phyloP scores from a whole-genome alignment of 768 basidiomycete species.

The Leucocoprinus leucothites region DNA sequence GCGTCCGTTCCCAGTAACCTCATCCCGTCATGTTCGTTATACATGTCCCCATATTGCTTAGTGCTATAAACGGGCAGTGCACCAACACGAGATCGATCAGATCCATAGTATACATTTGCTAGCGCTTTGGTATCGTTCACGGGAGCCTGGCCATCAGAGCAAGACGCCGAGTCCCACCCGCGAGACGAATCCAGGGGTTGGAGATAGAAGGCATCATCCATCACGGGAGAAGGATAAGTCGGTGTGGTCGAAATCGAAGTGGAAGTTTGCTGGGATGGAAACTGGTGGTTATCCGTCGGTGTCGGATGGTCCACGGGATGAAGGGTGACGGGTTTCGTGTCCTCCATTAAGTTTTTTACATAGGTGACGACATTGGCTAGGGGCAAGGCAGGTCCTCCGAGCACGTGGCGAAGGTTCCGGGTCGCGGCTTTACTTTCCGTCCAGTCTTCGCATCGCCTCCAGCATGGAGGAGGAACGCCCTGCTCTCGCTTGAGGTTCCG shows the following conservation, averaged over 20 bases:
- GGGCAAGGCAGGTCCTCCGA: constrained; percentile 62
- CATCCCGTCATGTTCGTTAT: background rate
- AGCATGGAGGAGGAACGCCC: constrained; percentile 36
- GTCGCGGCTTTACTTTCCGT: constrained; percentile 72
- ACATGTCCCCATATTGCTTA: background rate
- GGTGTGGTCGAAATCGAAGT: background rate
- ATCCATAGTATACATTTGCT: background rate
- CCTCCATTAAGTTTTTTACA: constrained; percentile 17
- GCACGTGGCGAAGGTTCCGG: constrained; percentile 57
- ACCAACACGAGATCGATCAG: background rate
- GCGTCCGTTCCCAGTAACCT: background rate
- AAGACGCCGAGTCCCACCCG: too few species aligned
- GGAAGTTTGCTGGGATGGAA: background rate
- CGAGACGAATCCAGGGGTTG: background rate
- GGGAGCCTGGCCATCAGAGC: background rate
- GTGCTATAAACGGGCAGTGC: background rate
- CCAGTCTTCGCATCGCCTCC: constrained; percentile 74
- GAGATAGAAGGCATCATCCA: background rate
- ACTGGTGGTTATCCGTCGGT: background rate
- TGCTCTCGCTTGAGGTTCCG: constrained; percentile 24
- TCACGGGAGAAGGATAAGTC: background rate
- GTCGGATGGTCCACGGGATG: background rate
- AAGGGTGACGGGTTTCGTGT: background rate
- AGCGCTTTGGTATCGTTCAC: background rate
- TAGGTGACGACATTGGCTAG: constrained; percentile 53